These are phyloP conservation scores for Perkinsus olseni DNA, from an alignment of 169 alveolate genomes.

Conservation along the genomic window DNA sequence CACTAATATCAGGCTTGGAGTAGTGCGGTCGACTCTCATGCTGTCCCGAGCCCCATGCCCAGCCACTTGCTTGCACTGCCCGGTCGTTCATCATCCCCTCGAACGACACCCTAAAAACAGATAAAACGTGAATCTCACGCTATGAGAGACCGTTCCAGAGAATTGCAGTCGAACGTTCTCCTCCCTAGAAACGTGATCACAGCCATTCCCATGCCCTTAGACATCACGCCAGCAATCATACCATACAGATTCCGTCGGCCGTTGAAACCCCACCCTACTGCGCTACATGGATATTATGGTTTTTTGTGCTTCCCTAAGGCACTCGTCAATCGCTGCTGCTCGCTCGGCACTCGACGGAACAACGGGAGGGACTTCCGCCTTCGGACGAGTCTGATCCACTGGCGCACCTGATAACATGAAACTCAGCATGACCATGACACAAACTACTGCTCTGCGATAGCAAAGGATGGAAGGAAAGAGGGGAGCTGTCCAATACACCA, in stretches of 20 bases:
- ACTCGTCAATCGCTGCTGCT: background rate
- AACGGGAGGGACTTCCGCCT: background rate
- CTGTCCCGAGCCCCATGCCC: background rate
- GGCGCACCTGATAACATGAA: too few relatives aligned
- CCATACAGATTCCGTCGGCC: too few relatives aligned
- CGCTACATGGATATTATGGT: background rate
- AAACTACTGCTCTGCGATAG: too few relatives aligned
- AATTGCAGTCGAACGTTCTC: too few relatives aligned
- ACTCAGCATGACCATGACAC: too few relatives aligned
- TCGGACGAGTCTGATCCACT: background rate
- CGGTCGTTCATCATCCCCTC: background rate
- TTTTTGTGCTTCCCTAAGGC: background rate
- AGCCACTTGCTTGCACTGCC: background rate
- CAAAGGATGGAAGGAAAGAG: too few relatives aligned
- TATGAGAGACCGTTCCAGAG: too few relatives aligned
- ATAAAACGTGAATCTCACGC: too few relatives aligned
- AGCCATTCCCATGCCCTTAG: background rate
- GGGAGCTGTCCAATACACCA: too few relatives aligned
- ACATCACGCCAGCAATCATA: background rate
- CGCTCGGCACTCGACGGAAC: background rate
- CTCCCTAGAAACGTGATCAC: too few relatives aligned
- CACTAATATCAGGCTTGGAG: background rate
- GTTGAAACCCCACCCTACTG: background rate
- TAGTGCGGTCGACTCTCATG: background rate
- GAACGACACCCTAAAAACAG: background rate